Conservation (phyloP, 2,329 filamentous ascomycete genomes). For the Monilinia fructicola region DNA sequence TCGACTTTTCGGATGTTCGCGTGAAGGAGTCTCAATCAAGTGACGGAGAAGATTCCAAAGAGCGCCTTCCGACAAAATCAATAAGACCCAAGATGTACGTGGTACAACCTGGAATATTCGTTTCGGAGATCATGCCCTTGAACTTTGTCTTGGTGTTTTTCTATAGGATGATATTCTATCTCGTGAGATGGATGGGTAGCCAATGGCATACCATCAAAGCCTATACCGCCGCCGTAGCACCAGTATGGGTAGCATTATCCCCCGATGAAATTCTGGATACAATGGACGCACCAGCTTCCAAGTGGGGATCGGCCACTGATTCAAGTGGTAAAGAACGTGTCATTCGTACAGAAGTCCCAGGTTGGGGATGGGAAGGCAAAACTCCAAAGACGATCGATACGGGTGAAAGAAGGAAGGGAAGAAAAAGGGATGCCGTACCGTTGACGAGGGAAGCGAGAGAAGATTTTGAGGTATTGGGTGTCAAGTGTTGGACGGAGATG, state of each 20-base stretch:
- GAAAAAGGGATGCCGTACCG: conserved; percentile 58
- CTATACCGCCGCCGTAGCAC: conserved; percentile 73
- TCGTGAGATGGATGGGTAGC: conserved; percentile 76
- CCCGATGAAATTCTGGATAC: conserved; percentile 61
- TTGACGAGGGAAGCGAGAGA: conserved; percentile 60
- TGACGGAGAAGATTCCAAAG: conserved; percentile 33
- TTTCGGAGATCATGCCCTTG: conserved; percentile 77
- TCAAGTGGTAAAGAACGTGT: conserved; percentile 58
- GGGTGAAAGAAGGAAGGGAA: conserved; percentile 53
- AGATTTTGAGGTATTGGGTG: conserved; percentile 63
- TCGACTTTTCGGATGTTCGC: conserved; percentile 44
- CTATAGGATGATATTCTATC: conserved; percentile 66
- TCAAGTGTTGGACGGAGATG: conserved; percentile 66
- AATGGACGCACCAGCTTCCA: conserved; percentile 56
- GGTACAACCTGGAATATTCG: conserved; percentile 83
- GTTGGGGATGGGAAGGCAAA: conserved; percentile 74
- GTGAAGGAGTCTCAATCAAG: conserved; percentile 2
- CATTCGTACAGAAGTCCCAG: conserved; percentile 78
- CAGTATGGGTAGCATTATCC: conserved; percentile 76
- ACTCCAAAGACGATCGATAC: conserved; percentile 46
- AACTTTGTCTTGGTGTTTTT: conserved; percentile 65
- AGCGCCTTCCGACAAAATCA: conserved; percentile 18
- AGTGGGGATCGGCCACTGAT: conserved; percentile 81
- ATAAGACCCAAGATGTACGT: conserved; percentile 68
- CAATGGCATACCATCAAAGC: conserved; percentile 81